Conservation (phyloP, 148 eudicot species). For the Rhododendron mucronatum region DNA sequence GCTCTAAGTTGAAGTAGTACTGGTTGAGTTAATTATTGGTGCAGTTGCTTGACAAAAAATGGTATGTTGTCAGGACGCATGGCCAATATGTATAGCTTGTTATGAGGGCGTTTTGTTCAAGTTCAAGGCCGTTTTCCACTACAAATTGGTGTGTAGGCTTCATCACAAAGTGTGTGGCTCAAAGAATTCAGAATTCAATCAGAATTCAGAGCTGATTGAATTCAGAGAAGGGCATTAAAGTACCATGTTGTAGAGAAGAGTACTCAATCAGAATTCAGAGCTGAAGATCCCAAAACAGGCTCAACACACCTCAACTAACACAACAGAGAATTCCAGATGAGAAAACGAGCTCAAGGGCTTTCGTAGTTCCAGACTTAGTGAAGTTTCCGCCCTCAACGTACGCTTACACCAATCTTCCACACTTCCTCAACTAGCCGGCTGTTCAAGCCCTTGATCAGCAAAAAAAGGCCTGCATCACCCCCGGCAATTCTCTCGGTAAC, state of each 20-base stretch:
- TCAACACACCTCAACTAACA: background rate
- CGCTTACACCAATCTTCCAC: slow-evolving; percentile 40
- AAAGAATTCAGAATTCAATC: too few relatives aligned
- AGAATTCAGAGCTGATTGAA: too few relatives aligned
- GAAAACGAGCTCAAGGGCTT: slow-evolving; percentile 26
- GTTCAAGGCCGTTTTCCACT: too few relatives aligned
- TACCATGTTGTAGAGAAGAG: background rate
- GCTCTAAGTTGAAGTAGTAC: background rate
- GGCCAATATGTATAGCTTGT: background rate
- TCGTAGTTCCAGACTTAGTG: slow-evolving; percentile 21
- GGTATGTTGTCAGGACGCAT: background rate
- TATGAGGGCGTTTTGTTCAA: background rate
- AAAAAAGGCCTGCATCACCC: slow-evolving; percentile 61
- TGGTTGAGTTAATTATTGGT: background rate
- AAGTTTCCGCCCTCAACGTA: slow-evolving; percentile 37
- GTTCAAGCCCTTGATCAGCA: slow-evolving; percentile 53
- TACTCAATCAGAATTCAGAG: background rate
- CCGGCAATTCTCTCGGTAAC: slow-evolving; percentile 48
- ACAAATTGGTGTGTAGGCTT: too few relatives aligned
- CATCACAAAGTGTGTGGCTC: background rate
- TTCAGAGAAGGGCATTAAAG: background rate
- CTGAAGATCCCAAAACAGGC: background rate
- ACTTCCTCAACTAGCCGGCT: slow-evolving; percentile 39
- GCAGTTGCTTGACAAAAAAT: background rate
- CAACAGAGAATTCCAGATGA: background rate